Conservation (phyloP, 2,329 filamentous ascomycete genomes). For the Orbilia oligospora region DNA sequence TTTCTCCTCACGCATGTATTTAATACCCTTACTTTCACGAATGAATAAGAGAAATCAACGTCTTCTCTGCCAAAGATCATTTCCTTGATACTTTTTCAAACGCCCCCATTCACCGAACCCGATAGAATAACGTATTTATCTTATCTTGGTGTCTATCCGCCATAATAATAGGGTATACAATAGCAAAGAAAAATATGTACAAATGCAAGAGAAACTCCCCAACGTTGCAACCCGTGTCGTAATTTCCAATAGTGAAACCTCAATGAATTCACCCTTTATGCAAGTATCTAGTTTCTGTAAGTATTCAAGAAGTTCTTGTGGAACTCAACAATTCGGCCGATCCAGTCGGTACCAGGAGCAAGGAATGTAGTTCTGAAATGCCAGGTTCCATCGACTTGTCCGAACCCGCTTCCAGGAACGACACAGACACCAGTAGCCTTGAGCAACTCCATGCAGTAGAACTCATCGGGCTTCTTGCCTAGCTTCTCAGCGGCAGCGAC, state of each 20-base stretch:
- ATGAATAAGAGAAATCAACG: constrained; percentile 9
- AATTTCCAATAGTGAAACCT: not conserved
- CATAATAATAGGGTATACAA: constrained; percentile 27
- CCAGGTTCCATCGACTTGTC: constrained; percentile 89
- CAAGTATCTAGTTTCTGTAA: constrained; percentile 67
- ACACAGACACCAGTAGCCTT: constrained; percentile 96
- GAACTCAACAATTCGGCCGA: constrained; percentile 87
- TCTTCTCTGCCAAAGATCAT: constrained; percentile 24
- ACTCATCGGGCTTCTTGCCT: constrained; percentile 85
- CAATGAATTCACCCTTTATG: not conserved
- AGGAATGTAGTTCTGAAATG: constrained; percentile 98
- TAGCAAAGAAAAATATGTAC: constrained; percentile 37
- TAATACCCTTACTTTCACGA: constrained; percentile 39
- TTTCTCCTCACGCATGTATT: constrained; percentile 24
- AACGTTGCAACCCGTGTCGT: not conserved
- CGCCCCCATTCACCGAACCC: constrained; percentile 13
- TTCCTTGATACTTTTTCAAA: constrained; percentile 14
- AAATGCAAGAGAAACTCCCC: constrained; percentile 21
- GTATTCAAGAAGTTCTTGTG: constrained; percentile 91
- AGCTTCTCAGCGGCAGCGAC: constrained; percentile 81
- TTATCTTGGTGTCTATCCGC: constrained; percentile 28
- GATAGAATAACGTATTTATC: not conserved
- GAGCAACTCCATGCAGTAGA: constrained; percentile 91
- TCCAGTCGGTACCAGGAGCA: constrained; percentile 95
- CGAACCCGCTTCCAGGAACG: constrained; percentile 92